A percentile compares a stretch with the other conserved stretches of the same genome.
These are phyloP conservation scores for Wallemia hederae DNA, from an alignment of 1,284 basidiomycete genomes.

Conservation along the genomic window DNA sequence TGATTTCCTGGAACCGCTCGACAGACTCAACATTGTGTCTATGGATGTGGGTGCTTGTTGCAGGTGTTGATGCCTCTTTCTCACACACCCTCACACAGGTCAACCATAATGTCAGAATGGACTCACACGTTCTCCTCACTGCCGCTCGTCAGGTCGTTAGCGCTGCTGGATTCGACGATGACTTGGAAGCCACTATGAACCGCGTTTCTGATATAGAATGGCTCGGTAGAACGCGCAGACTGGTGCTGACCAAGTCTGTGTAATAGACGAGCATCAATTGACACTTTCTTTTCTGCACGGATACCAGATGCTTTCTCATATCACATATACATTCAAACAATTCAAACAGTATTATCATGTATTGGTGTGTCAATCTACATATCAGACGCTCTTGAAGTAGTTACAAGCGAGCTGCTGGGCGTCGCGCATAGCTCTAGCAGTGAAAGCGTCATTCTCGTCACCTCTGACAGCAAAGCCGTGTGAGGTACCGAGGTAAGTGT, in stretches of 20 bases:
- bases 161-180: slow-evolving; percentile 38
- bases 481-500: not conserved
- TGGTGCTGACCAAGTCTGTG: not conserved
- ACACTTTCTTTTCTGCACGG: too few relatives aligned
- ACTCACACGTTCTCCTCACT: slow-evolving; percentile 40
- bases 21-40: slow-evolving; percentile 32
- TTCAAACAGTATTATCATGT: too few relatives aligned
- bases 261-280: too few relatives aligned
- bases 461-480: not conserved
- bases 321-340: not conserved
- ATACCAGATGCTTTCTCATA: too few relatives aligned
- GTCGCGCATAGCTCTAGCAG: not conserved
- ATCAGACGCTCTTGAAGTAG: not conserved
- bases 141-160: slow-evolving; percentile 36
- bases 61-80: not conserved
- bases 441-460: not conserved
- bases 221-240: not conserved
- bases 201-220: slow-evolving; percentile 25
- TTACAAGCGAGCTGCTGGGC: not conserved
- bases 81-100: slow-evolving; percentile 15
- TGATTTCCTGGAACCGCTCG: slow-evolving; percentile 36
- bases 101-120: slow-evolving; percentile 43
- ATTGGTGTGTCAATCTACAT: not conserved
- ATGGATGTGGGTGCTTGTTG: slow-evolving; percentile 30
- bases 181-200: slow-evolving; percentile 35